Base-by-base conservation (phyloP, 1,284 basidiomycete genomes). In the Apiotrichum veenhuisii region DNA sequence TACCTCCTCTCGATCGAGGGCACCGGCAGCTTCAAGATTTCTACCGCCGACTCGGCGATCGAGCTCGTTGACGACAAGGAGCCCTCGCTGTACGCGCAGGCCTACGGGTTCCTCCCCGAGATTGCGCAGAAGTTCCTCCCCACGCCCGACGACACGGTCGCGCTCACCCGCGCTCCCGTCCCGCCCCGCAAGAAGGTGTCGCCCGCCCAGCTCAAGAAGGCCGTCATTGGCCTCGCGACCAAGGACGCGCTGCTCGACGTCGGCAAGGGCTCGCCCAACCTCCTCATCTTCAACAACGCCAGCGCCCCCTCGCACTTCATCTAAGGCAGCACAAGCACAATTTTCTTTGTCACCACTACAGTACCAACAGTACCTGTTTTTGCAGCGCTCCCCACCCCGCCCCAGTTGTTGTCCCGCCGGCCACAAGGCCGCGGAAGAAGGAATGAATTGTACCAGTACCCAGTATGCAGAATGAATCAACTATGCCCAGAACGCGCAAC, bases 1-100 rank as follows among this genome's bases (percentile, higher is more conserved):
- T 93, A 93, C 81, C 82, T 91, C 62, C 83, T 95, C 57, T 91
- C 89, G 22, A 82, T 89, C 65, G 85, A 88, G 76, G 86, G 86
- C 18, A 83, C 83, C 12, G 72, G 78, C 50, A 78, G 81, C 2
- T 89, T 89, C 74, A 57, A 63, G 52, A 46, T 67, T 37, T 18
- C 20, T 3, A 57, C 69, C 43, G 57, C 67, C 15, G 74, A 65
- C 57, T 64, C 50, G 38, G 36, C 55, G 20, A 52, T 66, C 52
- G 64, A 76, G 47, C 61, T 76, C 80, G 67, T 86, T 61, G 73
- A 75, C 53, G 71, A 69, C 64, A 12, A 30, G 63, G 64, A 25
- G 55, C 74, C 80, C 58, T 76, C 66, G 62, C 75, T 55, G 34
- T 55, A 68, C 37, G 66, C 63, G 41, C 68, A 72, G 65, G 50